A percentile compares a stretch with the other conserved stretches of the same genome.
Conservation (phyloP, 202 grass and related monocot species). For the Schoenoplectus tabernaemontani region DNA sequence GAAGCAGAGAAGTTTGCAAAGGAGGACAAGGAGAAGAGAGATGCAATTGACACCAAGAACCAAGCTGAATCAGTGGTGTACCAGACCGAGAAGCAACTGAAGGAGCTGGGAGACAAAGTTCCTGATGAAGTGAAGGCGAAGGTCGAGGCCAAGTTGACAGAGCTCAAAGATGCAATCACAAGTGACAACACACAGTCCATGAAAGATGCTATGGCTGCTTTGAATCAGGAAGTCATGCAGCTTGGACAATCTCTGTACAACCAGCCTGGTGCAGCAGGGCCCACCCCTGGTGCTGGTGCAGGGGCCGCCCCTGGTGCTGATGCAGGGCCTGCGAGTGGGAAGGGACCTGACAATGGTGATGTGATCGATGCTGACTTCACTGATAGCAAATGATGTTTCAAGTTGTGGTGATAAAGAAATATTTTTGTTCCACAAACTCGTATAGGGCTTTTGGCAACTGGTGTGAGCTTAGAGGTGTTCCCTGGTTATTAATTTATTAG, state of each 20-base stretch:
- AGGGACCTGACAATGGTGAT: slow-evolving; percentile 51
- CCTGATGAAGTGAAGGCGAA: slow-evolving; percentile 70
- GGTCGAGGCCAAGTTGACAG: slow-evolving; percentile 62
- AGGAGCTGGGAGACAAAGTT: slow-evolving; percentile 81
- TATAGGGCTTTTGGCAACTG: slow-evolving; percentile 1
- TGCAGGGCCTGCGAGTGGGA: slow-evolving; percentile 20
- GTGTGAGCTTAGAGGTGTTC: not conserved
- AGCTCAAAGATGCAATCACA: slow-evolving; percentile 68
- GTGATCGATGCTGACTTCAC: slow-evolving; percentile 87
- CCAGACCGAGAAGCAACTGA: slow-evolving; percentile 91
- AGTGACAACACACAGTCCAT: slow-evolving; percentile 66
- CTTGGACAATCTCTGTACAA: slow-evolving; percentile 78
- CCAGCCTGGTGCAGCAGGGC: slow-evolving; percentile 42
- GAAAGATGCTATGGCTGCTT: slow-evolving; percentile 68
- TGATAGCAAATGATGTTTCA: slow-evolving; percentile 52
- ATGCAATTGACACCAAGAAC: slow-evolving; percentile 89
- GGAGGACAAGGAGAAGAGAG: slow-evolving; percentile 95
- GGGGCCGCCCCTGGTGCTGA: slow-evolving; percentile 29
- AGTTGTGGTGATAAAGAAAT: slow-evolving; percentile 9
- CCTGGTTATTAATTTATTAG: not conserved
- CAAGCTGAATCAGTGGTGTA: slow-evolving; percentile 78
- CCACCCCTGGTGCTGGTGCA: slow-evolving; percentile 11
- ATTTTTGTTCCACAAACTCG: slow-evolving; percentile 17
- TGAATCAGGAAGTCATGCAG: slow-evolving; percentile 96
- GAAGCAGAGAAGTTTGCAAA: slow-evolving; percentile 84